Percentiles rank a stretch among this genome's conserved stretches.
These are phyloP conservation scores for Trichosporon sp. DNA, from an alignment of 1,284 basidiomycete genomes.

Conservation along the genomic window DNA sequence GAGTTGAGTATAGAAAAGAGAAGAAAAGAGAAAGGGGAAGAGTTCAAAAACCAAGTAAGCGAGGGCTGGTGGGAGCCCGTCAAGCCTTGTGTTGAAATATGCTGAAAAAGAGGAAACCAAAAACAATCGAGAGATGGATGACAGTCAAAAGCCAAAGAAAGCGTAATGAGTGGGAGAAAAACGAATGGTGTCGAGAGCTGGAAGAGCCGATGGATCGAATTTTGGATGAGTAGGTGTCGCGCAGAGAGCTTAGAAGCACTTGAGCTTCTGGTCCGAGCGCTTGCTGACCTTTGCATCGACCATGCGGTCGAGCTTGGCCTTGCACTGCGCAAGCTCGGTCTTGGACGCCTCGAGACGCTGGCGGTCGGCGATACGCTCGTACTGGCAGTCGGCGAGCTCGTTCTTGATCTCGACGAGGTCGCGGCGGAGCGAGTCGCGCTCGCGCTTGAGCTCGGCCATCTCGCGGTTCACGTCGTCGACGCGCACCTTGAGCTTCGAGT, in stretches of 20 bases:
- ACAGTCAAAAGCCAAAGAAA: background rate
- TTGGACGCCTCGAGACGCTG: constrained; percentile 45
- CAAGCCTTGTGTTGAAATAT: background rate
- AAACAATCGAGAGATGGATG: background rate
- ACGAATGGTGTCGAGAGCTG: background rate
- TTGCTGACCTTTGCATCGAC: constrained; percentile 51
- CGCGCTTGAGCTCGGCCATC: constrained; percentile 40
- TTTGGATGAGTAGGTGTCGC: background rate
- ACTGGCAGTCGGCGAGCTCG: constrained; percentile 38
- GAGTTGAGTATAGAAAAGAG: too few species aligned
- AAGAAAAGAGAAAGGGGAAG: constrained; percentile 1
- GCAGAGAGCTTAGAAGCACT: constrained; percentile 36
- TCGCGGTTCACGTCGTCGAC: constrained; percentile 38
- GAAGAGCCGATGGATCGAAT: background rate
- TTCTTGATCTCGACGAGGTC: constrained; percentile 37
- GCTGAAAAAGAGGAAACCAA: background rate
- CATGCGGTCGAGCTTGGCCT: constrained; percentile 48
- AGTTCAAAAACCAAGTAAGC: constrained; percentile 9
- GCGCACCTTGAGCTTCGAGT: constrained; percentile 49
- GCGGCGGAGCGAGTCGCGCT: constrained; percentile 38
- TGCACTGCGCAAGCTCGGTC: constrained; percentile 43
- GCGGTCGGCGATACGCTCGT: constrained; percentile 46
- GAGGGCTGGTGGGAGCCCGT: background rate
- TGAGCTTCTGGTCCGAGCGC: constrained; percentile 45
- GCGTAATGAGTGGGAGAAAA: constrained; percentile 5